These are phyloP conservation scores for Stachybotrys echinatus DNA, from an alignment of 2,329 filamentous ascomycete genomes.

Conservation along the genomic window DNA sequence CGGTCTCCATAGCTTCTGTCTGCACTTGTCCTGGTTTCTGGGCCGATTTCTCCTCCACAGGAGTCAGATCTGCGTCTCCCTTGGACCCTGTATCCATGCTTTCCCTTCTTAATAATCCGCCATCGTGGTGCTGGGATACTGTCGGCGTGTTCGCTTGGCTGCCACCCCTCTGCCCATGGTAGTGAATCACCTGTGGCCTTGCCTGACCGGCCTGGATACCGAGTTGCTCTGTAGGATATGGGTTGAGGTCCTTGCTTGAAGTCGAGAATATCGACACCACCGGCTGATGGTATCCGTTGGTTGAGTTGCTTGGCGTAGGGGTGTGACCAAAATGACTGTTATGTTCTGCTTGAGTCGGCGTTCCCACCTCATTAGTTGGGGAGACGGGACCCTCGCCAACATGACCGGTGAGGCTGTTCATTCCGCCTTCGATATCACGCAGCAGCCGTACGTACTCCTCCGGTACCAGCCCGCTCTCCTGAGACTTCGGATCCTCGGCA, in stretches of 20 bases:
- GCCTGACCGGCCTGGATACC: slow-evolving; percentile 57
- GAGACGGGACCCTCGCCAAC: slow-evolving; percentile 45
- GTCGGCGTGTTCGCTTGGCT: slow-evolving; percentile 63
- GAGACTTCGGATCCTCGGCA: slow-evolving; percentile 90
- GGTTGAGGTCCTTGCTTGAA: slow-evolving; percentile 64
- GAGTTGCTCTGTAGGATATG: slow-evolving; percentile 60
- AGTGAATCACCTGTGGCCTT: slow-evolving; percentile 62
- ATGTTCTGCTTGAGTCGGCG: slow-evolving; percentile 58
- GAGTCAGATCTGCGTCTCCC: slow-evolving; percentile 28
- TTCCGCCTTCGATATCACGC: slow-evolving; percentile 87
- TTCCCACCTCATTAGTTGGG: slow-evolving; percentile 49
- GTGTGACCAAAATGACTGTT: slow-evolving; percentile 38
- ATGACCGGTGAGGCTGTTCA: slow-evolving; percentile 65
- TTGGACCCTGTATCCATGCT: slow-evolving; percentile 42
- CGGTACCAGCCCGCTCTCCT: slow-evolving; percentile 88
- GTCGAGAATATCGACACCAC: slow-evolving; percentile 66
- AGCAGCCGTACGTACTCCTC: slow-evolving; percentile 94
- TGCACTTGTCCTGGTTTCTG: slow-evolving; percentile 11
- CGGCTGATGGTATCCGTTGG: slow-evolving; percentile 64
- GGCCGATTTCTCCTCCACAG: slow-evolving; percentile 27
- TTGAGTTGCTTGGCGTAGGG: slow-evolving; percentile 36
- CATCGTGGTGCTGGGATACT: slow-evolving; percentile 44
- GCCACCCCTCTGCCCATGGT: slow-evolving; percentile 62
- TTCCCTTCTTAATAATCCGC: slow-evolving; percentile 37
- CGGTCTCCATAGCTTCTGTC: slow-evolving; percentile 14